Base-by-base conservation (phyloP, 148 eudicot genomes). In the Gaultheria prostrata region DNA sequence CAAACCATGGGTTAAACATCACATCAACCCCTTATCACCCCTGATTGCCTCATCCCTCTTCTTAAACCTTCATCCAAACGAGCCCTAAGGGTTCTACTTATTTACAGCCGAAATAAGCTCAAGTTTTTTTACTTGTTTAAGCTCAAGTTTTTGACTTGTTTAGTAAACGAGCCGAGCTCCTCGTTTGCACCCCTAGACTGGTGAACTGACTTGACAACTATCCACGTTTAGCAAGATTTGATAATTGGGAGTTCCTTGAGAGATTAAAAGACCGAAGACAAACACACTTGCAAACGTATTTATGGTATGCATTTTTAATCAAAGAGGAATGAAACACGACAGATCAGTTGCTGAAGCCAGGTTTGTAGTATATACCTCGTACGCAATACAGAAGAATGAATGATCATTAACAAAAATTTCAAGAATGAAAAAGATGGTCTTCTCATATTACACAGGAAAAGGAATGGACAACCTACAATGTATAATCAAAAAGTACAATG, bases 401-500 rank as follows among this genome's bases (percentile, higher is more conserved):
- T 46, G 12, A 75, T n/a, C 78, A 46, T 11, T n/a, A 46, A 21
- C 54, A 45, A n/a, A 75, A 75, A 46, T 11, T 46, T 3, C 54
- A n/a, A 8, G 56, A 75, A 75, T 24, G 78, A 75, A 13, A 20
- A 3, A 49, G 54, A 24, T 48, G 28, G 77, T 24, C 26, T 73
- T 43, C 77, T 18, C 7, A 73, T 35, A 45, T 24, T 76, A 50
- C 79, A 77, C 28, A 7, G 79, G 57, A 65, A 30, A 67, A 30
- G 67, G 63, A 78, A 78, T 51, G 67, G 39, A 78, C 67, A 33
- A 33, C 28, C 67, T 32, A 78, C 65, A 78, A 32, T 26, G 39
- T 77, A 14, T 11, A 51, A 77, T 28, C 8, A 30, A 50, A 6
- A 77, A 77, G 6, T 18, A 49, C 53, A 77, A 77, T 24, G 54